phyloP scores from a whole-genome alignment of 305 asterid species.

The Fraxinus albicans region DNA sequence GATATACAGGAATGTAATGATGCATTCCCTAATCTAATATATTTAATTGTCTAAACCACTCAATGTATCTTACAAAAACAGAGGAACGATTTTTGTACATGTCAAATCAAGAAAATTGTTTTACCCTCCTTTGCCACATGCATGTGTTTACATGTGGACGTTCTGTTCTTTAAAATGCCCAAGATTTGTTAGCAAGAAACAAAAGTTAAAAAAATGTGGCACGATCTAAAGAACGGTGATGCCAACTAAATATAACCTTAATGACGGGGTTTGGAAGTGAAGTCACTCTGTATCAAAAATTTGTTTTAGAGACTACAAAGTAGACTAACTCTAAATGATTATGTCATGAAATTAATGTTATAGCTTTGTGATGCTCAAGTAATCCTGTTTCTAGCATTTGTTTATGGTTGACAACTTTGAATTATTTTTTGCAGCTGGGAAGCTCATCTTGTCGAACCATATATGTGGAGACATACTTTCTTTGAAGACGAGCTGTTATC shows the following conservation, averaged over 20 bases:
- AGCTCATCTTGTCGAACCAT: constrained; percentile 17
- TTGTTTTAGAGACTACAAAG: background rate
- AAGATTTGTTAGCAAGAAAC: background rate
- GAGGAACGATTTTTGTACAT: background rate
- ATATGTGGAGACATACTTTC: constrained; percentile 25
- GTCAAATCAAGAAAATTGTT: background rate
- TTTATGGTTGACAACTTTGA: constrained; percentile 17
- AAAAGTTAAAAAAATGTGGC: background rate
- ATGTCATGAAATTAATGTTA: background rate
- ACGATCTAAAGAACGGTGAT: background rate
- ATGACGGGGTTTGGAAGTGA: background rate
- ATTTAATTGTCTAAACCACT: background rate
- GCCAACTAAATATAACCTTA: background rate
- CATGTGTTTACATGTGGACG: background rate
- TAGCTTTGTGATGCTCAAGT: background rate
- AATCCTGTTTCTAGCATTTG: background rate
- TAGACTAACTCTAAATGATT: background rate
- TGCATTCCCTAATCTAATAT: background rate
- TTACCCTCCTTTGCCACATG: background rate
- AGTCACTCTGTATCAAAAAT: background rate
- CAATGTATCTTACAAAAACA: background rate
- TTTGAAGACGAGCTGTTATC: constrained; percentile 19
- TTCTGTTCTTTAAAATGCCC: background rate
- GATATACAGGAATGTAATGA: background rate
- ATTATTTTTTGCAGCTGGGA: constrained; percentile 28